These are phyloP conservation scores for Vaccinium darrowii DNA, from an alignment of 148 eudicot species.

Conservation along the genomic window DNA sequence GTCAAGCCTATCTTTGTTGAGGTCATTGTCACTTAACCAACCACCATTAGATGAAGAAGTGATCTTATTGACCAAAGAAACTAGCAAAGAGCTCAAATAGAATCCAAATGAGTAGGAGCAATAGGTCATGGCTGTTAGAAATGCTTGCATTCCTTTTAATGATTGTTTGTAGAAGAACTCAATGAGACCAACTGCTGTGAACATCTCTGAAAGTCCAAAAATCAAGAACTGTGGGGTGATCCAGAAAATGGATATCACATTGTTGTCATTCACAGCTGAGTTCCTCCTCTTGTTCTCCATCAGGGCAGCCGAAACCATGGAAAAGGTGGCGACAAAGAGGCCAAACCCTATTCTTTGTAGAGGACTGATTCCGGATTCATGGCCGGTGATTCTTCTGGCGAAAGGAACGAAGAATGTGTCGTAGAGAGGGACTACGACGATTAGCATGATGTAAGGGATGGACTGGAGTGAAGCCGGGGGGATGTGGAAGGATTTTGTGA, in stretches of 20 bases:
- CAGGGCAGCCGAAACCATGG: slow-evolving; percentile 79
- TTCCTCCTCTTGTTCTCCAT: slow-evolving; percentile 55
- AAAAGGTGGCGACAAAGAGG: slow-evolving; percentile 64
- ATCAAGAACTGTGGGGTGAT: slow-evolving; percentile 77
- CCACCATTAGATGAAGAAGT: slow-evolving; percentile 47
- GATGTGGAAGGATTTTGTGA: slow-evolving; percentile 54
- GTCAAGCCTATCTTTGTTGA: slow-evolving; percentile 75
- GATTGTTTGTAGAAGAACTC: slow-evolving; percentile 91
- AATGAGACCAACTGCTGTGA: slow-evolving; percentile 82
- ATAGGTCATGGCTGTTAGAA: slow-evolving; percentile 76
- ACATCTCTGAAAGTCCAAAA: slow-evolving; percentile 90
- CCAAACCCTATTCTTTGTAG: slow-evolving; percentile 75
- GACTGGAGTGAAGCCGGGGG: slow-evolving; percentile 96
- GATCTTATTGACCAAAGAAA: slow-evolving; percentile 62
- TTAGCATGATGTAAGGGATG: slow-evolving; percentile 83
- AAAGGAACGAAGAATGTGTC: slow-evolving; percentile 74
- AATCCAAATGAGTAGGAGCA: slow-evolving; percentile 92
- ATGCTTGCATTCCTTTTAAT: slow-evolving; percentile 73
- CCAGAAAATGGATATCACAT: slow-evolving; percentile 59
- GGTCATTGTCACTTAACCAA: slow-evolving; percentile 75
- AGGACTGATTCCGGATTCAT: slow-evolving; percentile 70
- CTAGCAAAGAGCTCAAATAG: slow-evolving; percentile 73
- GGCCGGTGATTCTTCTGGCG: slow-evolving; percentile 57
- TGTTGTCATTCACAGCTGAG: slow-evolving; percentile 12
- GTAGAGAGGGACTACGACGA: slow-evolving; percentile 76